Percentiles rank a stretch among this genome's conserved stretches.
Conservation (phyloP, 257 asterid species). For the Nicotiana paniculata region DNA sequence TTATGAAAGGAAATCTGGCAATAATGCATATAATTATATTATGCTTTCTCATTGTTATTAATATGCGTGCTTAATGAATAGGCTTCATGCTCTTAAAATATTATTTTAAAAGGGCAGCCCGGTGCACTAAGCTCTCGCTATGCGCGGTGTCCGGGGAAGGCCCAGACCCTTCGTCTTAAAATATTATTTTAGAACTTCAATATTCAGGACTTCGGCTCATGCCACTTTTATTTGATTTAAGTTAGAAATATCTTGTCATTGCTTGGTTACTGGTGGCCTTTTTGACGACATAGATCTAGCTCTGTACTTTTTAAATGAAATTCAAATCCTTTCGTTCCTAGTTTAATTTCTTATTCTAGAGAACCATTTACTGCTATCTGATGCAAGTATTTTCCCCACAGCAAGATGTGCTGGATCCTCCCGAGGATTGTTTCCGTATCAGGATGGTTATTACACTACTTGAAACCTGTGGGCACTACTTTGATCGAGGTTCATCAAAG, state of each 20-base stretch:
- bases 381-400: conserved; percentile 45
- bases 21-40: not conserved
- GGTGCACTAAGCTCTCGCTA: too few species aligned
- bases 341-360: not conserved
- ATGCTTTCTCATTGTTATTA: not conserved
- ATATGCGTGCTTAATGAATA: not conserved
- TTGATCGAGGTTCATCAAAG: conserved; percentile 95
- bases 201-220: not conserved
- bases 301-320: not conserved
- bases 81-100: not conserved
- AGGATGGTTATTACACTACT: conserved; percentile 92
- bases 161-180: not conserved
- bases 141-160: too few species aligned
- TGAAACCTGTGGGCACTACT: conserved; percentile 97
- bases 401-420: conserved; percentile 95
- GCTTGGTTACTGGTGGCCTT: not conserved
- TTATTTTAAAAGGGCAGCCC: not conserved
- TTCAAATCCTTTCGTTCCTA: not conserved
- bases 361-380: conserved; percentile 29
- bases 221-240: not conserved
- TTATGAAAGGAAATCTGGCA: not conserved
- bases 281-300: not conserved
- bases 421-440: conserved; percentile 94
- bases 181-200: not conserved
- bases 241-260: not conserved